Evolutionary conservation across 352 stramenopile species (phyloP), one percentile per base, ranked within the genome.

Genomic region (Phytopythium mirpurense): DNA sequence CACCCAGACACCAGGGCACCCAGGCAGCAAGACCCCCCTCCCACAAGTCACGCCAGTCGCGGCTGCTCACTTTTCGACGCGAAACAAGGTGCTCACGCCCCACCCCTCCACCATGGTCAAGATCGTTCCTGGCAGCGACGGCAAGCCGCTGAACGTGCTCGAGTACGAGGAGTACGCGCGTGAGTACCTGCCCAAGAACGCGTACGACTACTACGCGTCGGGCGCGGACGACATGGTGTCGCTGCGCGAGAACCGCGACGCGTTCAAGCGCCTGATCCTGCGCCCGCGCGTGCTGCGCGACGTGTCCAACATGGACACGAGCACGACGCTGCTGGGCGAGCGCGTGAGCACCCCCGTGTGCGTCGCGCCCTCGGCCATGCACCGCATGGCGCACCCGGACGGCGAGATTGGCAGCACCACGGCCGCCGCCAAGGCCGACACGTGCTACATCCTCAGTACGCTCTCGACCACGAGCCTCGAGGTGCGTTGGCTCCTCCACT

Each of bases 351-450:
- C 97, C 24, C 95, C 95, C 2, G 94, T 98, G 63, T 98, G 96
- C 71, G 86, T 96, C 43, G 94, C 87, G 31, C 88, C 88, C 9
- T 81, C 83, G 26, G 80, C 95, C 29, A 96, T 96, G 72, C 96
- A 98, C 56, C 70, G 91, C 53, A 98, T 98, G 89, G 96, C 96
- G 52, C 93, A 98, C 59, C 93, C 88, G 34, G 89, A 98, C 52
- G 93, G 95, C 40, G 95, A 98, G 70, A 68, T 84, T 21, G 95
- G 85, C 18, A 95, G 84, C 35, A 80, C 86, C 4, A 68, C 68
- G 2, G 93, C 92, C 2, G 76, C 92, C 0, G 55, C 90, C 51
- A 91, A 96, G 57, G 74, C 85, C 14, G 88, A 88, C 54, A 91
- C 84, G 35, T 77, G 95, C 64, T 97, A 96, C 65, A 95, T 96